A percentile compares a stretch with the other conserved stretches of the same genome.
phyloP scores from a whole-genome alignment of 1,284 basidiomycete genomes.

The Vanrija sp. region DNA sequence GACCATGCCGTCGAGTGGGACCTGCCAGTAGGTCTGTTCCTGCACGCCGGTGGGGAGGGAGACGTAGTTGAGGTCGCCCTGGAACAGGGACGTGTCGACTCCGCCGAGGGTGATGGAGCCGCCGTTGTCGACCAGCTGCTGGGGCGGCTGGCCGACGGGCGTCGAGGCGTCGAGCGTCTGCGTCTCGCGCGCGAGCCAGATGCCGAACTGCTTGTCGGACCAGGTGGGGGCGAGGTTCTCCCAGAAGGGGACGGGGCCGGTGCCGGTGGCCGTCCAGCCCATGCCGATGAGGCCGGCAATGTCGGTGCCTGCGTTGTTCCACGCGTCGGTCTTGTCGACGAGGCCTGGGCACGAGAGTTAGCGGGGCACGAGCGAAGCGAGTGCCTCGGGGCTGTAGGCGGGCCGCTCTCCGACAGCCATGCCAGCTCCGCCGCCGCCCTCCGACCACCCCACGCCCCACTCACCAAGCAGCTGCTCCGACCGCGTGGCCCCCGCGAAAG shows the following conservation, averaged over 20 bases:
- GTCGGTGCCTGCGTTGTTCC: not conserved
- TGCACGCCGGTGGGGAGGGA: slow-evolving; percentile 47
- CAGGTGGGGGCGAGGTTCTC: not conserved
- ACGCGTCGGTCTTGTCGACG: not conserved
- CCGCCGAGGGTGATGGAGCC: slow-evolving; percentile 1
- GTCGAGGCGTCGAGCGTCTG: too few species aligned
- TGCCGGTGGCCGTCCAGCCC: not conserved
- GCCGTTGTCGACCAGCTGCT: not conserved
- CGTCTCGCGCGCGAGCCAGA: not conserved
- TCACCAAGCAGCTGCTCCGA: not conserved
- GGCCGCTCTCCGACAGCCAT: too few species aligned
- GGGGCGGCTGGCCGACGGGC: too few species aligned
- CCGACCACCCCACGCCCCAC: too few species aligned
- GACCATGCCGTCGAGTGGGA: too few species aligned
- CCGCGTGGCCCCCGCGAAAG: not conserved
- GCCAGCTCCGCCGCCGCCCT: too few species aligned
- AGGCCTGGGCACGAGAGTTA: not conserved
- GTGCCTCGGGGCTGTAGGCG: too few species aligned
- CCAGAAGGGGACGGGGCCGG: not conserved
- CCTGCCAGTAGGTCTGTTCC: not conserved
- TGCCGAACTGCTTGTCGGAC: not conserved
- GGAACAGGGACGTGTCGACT: not conserved
- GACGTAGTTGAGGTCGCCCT: not conserved
- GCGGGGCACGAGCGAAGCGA: not conserved
- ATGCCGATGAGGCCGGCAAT: slow-evolving; percentile 1